Evolutionary conservation across 2,329 filamentous ascomycete genomes (phyloP), one percentile per base, ranked within the genome.

Genomic region (Alternaria atra): DNA sequence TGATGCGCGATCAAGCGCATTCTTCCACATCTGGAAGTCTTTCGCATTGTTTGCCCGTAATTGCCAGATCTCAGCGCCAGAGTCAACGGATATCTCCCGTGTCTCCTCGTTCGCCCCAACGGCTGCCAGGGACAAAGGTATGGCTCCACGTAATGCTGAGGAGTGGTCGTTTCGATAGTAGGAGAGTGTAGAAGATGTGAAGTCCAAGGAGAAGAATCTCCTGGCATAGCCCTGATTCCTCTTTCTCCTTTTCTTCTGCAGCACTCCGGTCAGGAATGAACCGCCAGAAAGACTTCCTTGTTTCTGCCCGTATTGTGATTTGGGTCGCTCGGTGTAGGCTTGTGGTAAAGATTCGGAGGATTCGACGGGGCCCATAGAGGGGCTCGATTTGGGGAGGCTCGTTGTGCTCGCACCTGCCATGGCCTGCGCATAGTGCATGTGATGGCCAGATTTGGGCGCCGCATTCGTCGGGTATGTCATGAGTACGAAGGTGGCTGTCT

Each of bases 111-210:
- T 94, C 7, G 93, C 93, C 4, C 94, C 92, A 60, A 99, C 91
- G 5, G 93, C 95, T 15, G 95, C 95, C 52, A 99, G 82, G 27
- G 93, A 95, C 8, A 99, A 84, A 0, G 95, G 95, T 52, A 99
- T 95, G 7, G 95, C 93, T 17, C 95, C 95, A 61, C 95, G 89
- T 43, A 99, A 84, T 1, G 94, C 93, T 6, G 94, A 96, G 5
- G 94, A 97, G 74, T 96, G 94, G 46, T 93, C 90, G 77, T 94
- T 95, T 75, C 96, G 92, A 77, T 97, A 99, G 81, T 99, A 99
- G 0, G 95, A 98, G 32, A 99, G 83, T 0, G 95, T 98, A 63
- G 92, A 97, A 0, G 94, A 94, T 4, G 91, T 93, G 76, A 94
- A 98, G 78, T 99, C 95, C 55, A 99, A 84, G 0, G 94, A 97